Conservation (phyloP, 805 yeast genomes). For the Candida quercuum region DNA sequence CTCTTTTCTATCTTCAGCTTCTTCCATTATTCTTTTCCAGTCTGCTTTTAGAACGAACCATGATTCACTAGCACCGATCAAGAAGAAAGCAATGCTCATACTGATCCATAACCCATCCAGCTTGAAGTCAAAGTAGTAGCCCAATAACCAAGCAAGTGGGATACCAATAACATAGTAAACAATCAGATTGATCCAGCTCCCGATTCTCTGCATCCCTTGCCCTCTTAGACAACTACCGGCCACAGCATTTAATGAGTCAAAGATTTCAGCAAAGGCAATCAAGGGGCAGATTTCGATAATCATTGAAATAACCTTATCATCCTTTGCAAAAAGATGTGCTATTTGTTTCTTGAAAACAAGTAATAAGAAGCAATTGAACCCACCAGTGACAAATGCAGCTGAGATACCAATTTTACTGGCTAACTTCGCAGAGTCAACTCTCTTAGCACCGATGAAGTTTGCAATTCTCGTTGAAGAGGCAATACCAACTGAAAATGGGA, state of each 20-base stretch:
- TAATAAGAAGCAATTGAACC: conserved; percentile 46
- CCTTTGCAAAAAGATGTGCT: conserved; percentile 56
- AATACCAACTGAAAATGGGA: conserved; percentile 72
- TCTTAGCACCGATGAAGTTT: conserved; percentile 58
- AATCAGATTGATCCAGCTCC: conserved; percentile 62
- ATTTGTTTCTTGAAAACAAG: conserved; percentile 42
- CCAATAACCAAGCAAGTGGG: conserved; percentile 57
- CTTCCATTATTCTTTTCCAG: conserved; percentile 43
- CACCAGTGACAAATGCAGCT: conserved; percentile 39
- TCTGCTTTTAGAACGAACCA: conserved; percentile 40
- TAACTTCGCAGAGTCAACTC: conserved; percentile 40
- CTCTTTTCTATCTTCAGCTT: conserved; percentile 36
- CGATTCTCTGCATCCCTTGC: conserved; percentile 78
- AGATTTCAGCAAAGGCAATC: conserved; percentile 62
- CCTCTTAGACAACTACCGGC: conserved; percentile 81
- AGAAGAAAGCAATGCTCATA: conserved; percentile 46
- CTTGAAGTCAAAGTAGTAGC: conserved; percentile 38
- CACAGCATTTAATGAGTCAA: conserved; percentile 63
- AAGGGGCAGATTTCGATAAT: conserved; percentile 51
- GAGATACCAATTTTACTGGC: conserved; percentile 38
- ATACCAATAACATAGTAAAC: conserved; percentile 70
- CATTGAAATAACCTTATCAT: conserved; percentile 47
- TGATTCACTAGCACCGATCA: conserved; percentile 39
- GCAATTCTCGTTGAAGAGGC: conserved; percentile 73
- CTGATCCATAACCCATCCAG: conserved; percentile 69